A percentile compares a stretch with the other conserved stretches of the same genome.
Conservation (phyloP, 768 basidiomycete genomes). For the Hirschioporus abietinus region DNA sequence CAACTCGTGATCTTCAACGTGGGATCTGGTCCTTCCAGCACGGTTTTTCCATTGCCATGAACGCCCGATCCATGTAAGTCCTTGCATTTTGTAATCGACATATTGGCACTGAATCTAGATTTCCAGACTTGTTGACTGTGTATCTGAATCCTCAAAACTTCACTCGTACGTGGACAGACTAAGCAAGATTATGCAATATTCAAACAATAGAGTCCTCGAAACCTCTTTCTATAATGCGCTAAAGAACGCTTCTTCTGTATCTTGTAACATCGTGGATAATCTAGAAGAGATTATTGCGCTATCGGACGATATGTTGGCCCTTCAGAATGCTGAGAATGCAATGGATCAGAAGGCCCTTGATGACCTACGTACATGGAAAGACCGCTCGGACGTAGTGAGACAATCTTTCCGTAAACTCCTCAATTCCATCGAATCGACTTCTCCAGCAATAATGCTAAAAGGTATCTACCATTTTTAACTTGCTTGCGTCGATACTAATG, state of each 20-base stretch:
- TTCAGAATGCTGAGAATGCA: background rate
- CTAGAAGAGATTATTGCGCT: background rate
- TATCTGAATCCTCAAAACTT: background rate
- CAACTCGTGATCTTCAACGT: constrained; percentile 82
- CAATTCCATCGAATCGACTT: background rate
- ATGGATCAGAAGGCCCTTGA: background rate
- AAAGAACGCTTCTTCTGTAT: background rate
- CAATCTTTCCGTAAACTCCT: background rate
- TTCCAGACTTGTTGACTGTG: background rate
- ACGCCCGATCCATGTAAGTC: constrained; percentile 58
- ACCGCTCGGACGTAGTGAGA: background rate
- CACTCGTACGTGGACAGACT: background rate
- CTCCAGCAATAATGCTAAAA: background rate
- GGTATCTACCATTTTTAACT: background rate
- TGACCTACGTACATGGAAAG: background rate
- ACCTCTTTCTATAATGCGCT: background rate
- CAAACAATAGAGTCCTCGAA: background rate
- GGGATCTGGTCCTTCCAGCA: constrained; percentile 77
- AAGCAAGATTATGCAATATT: background rate
- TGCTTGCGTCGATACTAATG: background rate
- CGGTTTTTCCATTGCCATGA: constrained; percentile 61
- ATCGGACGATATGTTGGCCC: background rate
- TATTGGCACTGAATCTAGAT: background rate
- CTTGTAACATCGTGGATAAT: background rate
- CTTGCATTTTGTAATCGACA: background rate